A percentile compares a stretch with the other conserved stretches of the same genome.
Evolutionary conservation across 73 alveolate genomes (phyloP).

Genomic region (Durusdinium trenchii): DNA sequence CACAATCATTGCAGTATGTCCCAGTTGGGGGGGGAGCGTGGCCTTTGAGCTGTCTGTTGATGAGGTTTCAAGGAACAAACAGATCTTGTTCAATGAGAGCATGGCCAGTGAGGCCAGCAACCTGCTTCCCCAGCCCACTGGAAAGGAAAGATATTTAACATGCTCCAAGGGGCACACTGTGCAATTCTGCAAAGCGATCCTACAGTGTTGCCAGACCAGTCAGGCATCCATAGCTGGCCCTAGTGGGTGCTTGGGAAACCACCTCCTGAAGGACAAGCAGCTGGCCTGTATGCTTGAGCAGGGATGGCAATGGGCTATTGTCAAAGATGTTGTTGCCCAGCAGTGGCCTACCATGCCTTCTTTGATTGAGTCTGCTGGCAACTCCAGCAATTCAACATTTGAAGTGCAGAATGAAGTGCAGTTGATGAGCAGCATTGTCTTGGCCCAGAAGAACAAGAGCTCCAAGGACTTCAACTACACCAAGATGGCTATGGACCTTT

Average conservation of each 20-base stretch:
- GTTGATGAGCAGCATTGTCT: background rate
- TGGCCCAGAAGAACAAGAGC: no score
- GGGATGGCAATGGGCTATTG: background rate
- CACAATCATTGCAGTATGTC: background rate
- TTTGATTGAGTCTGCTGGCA: slow-evolving; percentile 6
- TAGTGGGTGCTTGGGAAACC: slow-evolving; percentile 10
- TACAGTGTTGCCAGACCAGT: background rate
- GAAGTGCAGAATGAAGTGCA: background rate
- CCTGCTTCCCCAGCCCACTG: background rate
- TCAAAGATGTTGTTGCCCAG: background rate
- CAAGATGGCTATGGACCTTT: background rate
- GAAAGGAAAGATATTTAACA: background rate
- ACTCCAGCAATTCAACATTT: background rate
- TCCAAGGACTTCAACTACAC: background rate
- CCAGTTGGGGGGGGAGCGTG: background rate
- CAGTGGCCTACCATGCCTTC: background rate
- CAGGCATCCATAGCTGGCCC: background rate
- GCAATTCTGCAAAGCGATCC: slow-evolving; percentile 21
- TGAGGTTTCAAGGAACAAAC: background rate
- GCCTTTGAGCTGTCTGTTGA: background rate
- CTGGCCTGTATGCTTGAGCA: background rate
- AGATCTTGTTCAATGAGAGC: background rate
- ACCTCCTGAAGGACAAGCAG: background rate
- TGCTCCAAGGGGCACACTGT: background rate
- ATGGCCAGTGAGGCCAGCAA: background rate